Base-by-base conservation (phyloP, 768 basidiomycete genomes). In the Lyophyllum semitale region DNA sequence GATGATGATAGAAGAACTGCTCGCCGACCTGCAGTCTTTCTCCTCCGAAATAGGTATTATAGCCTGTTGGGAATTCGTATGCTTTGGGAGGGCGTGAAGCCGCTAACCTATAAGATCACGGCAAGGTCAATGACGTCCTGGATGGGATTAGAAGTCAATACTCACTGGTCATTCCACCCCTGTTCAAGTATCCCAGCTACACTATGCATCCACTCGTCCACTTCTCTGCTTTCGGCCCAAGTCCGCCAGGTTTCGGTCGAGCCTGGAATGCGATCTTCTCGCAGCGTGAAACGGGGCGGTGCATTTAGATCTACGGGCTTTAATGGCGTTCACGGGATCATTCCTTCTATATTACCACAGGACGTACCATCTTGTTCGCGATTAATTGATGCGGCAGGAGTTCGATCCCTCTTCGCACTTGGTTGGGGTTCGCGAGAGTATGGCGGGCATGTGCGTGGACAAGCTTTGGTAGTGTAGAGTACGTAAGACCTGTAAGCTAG, bases 41-140 rank as follows among this genome's bases (percentile, higher is more conserved):
- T 8, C 80, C 64, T 0, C 88, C 90, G 71, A 95, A 97, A 64
- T 85, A 86, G 9, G 84, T 78, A 66, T 87, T 93, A 74, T 85
- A 98, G 1, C 97, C 97, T 30, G 92, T 93, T 0, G 97, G 93
- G 75, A 99, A 98, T 73, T 99, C 97, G 73, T 96, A 98, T 59
- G 83, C 88, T 59, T 81, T 81, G 37, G 77, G 68, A 6, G 82
- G 81, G 37, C 84, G 81, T 51, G 78, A 71, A 12, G 78, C 74
- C 41, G 85, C 88, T 46, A 73, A 75, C 59, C 91, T 92, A 64
- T n/a, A 55, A 43, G 53, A 49, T 23, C 25, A 44, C 43, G 23
- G 32, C n/a, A 15, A 49, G 20, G 26, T 33, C 20, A 48, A 20
- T 50, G 33, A 53, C 25, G 8, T 1, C 43, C 17, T n/a, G 26